Evolutionary conservation across 2,329 filamentous ascomycete genomes (phyloP).

Genomic region (Phyllosticta citribraziliensis): DNA sequence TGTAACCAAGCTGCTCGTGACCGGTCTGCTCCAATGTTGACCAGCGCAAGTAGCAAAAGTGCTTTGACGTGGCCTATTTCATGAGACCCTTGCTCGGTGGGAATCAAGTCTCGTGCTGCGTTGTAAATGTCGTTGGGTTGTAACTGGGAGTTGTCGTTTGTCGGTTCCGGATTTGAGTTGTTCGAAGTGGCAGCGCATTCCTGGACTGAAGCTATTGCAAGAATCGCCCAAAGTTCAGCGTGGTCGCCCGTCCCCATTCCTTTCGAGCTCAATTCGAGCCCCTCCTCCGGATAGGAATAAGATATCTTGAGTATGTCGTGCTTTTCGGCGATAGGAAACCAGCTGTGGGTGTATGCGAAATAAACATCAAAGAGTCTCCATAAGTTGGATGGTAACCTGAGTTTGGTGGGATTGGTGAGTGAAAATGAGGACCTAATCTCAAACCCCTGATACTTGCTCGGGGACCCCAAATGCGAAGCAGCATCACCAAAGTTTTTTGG

Average conservation of each 20-base stretch:
- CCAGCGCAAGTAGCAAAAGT: slow-evolving; percentile 44
- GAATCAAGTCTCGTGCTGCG: slow-evolving; percentile 22
- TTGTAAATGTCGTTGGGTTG: slow-evolving; percentile 18
- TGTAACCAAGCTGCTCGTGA: slow-evolving; percentile 52
- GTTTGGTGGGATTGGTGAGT: slow-evolving; percentile 4
- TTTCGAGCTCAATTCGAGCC: slow-evolving; percentile 23
- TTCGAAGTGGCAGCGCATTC: slow-evolving; percentile 10
- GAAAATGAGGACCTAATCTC: background rate
- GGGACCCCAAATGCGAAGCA: background rate
- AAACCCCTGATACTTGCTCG: background rate
- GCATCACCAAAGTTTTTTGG: background rate
- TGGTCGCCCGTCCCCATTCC: slow-evolving; percentile 26
- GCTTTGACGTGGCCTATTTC: slow-evolving; percentile 33
- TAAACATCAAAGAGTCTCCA: slow-evolving; percentile 60
- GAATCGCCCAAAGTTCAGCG: slow-evolving; percentile 37
- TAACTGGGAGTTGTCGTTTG: slow-evolving; percentile 7
- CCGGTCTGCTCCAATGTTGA: slow-evolving; percentile 52
- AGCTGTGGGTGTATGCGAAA: slow-evolving; percentile 65
- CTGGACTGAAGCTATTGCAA: slow-evolving; percentile 32
- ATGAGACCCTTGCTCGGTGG: slow-evolving; percentile 21
- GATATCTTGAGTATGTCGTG: slow-evolving; percentile 49
- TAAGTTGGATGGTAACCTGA: slow-evolving; percentile 43
- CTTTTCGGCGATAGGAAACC: slow-evolving; percentile 65
- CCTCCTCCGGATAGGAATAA: slow-evolving; percentile 43
- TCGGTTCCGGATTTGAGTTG: background rate